Conservation (phyloP, 805 yeast genomes). For the Saccharomycopsis capsularis region DNA sequence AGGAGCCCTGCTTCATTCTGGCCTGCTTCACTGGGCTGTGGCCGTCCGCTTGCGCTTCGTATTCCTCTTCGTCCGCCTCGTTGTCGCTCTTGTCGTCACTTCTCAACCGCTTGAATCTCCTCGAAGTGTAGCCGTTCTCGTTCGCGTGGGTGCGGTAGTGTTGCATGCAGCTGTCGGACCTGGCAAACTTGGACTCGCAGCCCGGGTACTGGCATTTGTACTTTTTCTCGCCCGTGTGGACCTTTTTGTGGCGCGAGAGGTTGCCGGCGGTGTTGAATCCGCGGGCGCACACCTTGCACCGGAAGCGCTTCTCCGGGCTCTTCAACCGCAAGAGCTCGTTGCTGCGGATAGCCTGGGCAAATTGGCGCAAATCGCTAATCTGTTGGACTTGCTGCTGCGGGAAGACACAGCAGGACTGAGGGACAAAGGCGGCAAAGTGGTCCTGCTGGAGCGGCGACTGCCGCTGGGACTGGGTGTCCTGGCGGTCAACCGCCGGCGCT, state of each 20-base stretch:
- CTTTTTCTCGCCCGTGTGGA: conserved; percentile 71
- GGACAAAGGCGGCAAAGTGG: conserved; percentile 5
- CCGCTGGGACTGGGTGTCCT: conserved; percentile 3
- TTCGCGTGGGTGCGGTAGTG: conserved; percentile 22
- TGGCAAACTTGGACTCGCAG: conserved; percentile 22
- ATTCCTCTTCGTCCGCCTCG: conserved; percentile 6
- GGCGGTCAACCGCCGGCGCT: not conserved
- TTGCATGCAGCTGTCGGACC: conserved; percentile 23
- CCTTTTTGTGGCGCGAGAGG: conserved; percentile 63
- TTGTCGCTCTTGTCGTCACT: not conserved
- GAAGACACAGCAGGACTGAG: not conserved
- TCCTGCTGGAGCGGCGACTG: conserved; percentile 20
- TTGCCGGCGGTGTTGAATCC: conserved; percentile 68
- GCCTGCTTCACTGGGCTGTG: not conserved
- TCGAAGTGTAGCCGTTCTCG: conserved; percentile 21
- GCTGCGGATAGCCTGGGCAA: conserved; percentile 7
- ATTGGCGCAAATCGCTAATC: not conserved
- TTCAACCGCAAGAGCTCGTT: conserved; percentile 1
- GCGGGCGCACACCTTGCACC: conserved; percentile 35
- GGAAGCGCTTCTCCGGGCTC: conserved; percentile 18
- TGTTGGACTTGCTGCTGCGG: conserved; percentile 4
- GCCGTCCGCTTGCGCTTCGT: conserved; percentile 2
- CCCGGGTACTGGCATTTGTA: conserved; percentile 61
- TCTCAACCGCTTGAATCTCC: conserved; percentile 21
- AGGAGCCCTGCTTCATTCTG: conserved; percentile 2